phyloP scores from a whole-genome alignment of 164 flowering plant genomes.

The Annona cherimola region DNA sequence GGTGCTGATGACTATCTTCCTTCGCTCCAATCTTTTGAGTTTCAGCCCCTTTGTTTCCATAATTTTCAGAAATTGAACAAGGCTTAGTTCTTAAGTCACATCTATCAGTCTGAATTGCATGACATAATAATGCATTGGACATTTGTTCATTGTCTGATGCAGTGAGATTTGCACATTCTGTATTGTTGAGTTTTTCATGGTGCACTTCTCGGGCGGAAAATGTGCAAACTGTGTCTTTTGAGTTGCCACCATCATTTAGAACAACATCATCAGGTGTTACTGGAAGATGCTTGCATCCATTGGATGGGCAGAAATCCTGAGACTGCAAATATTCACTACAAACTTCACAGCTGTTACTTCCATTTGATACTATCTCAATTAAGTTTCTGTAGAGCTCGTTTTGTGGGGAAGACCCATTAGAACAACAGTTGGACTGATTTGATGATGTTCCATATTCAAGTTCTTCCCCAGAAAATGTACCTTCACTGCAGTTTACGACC shows the following conservation, averaged over 20 bases:
- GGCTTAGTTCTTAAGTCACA: background rate
- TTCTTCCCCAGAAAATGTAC: slow-evolving; percentile 3
- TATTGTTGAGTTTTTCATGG: background rate
- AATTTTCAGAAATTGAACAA: slow-evolving; percentile 6
- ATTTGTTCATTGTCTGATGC: background rate
- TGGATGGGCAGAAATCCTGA: background rate
- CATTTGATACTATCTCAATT: slow-evolving; percentile 5
- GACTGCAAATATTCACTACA: slow-evolving; percentile 2
- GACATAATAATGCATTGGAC: background rate
- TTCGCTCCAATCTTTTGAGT: background rate
- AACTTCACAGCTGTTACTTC: slow-evolving; percentile 1
- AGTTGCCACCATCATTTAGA: background rate
- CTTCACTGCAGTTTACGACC: background rate
- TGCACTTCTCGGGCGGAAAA: background rate
- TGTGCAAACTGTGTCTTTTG: background rate
- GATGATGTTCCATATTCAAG: background rate
- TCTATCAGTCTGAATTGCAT: no score
- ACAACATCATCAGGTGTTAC: slow-evolving; percentile 4
- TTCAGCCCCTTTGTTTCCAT: slow-evolving; percentile 1
- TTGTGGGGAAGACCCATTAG: slow-evolving; percentile 1
- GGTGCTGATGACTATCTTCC: slow-evolving; percentile 2
- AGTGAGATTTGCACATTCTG: slow-evolving; percentile 5
- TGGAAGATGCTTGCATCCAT: background rate
- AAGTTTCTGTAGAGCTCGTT: slow-evolving; percentile 9
- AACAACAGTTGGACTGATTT: slow-evolving; percentile 4